Percentiles rank a stretch among this genome's conserved stretches.
Evolutionary conservation across 2,329 filamentous ascomycete genomes (phyloP).

Genomic region (Fusarium solani-melongenae): DNA sequence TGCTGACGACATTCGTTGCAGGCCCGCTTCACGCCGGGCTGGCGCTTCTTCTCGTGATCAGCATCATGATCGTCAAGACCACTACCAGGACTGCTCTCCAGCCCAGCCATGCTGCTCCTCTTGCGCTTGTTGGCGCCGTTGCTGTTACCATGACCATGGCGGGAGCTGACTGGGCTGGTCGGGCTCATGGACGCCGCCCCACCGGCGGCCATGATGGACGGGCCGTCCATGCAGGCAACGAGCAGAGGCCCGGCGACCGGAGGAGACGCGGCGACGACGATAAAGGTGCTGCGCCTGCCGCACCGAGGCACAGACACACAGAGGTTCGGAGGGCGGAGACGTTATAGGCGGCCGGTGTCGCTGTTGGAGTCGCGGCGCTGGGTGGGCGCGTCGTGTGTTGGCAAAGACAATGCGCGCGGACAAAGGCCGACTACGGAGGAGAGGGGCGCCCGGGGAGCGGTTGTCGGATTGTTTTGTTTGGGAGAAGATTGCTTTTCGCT

Average conservation of each 20-base stretch:
- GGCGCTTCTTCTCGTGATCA: slow-evolving; percentile 70
- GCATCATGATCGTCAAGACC: slow-evolving; percentile 63
- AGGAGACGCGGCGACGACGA: slow-evolving; percentile 16
- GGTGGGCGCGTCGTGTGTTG: slow-evolving; percentile 40
- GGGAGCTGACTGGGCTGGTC: slow-evolving; percentile 65
- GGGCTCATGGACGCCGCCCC: slow-evolving; percentile 64
- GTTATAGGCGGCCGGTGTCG: slow-evolving; percentile 40
- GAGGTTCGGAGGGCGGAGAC: slow-evolving; percentile 19
- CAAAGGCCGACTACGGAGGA: slow-evolving; percentile 49
- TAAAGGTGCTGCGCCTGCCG: slow-evolving; percentile 19
- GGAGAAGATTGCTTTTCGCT: slow-evolving; percentile 38
- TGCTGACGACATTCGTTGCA: slow-evolving; percentile 89
- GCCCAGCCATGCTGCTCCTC: slow-evolving; percentile 60
- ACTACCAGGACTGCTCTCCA: slow-evolving; percentile 72
- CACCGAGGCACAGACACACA: slow-evolving; percentile 22
- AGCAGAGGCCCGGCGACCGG: slow-evolving; percentile 29
- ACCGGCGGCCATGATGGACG: slow-evolving; percentile 57
- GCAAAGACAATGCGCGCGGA: slow-evolving; percentile 39
- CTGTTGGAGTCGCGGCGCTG: slow-evolving; percentile 38
- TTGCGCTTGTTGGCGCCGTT: slow-evolving; percentile 65
- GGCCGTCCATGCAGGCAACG: slow-evolving; percentile 59
- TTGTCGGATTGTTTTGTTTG: slow-evolving; percentile 35
- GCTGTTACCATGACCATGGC: slow-evolving; percentile 57
- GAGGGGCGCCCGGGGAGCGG: slow-evolving; percentile 32
- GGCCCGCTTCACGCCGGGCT: slow-evolving; percentile 79